Conservation (phyloP, 371 early-diverging fungal genomes). For the Blakeslea trispora region DNA sequence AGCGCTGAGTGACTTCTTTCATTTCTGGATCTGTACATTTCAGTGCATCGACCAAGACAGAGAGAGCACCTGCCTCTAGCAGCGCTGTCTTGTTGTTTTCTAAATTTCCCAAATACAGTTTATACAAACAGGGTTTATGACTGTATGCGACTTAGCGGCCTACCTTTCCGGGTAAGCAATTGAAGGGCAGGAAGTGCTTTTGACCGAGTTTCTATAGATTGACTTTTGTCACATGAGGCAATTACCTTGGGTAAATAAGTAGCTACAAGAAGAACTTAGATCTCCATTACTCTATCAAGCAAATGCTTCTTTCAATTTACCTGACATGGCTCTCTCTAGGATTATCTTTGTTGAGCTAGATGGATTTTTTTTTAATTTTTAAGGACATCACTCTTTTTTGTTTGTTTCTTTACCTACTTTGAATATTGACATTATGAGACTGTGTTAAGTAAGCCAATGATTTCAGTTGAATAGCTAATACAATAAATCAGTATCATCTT, state of each 20-base stretch:
- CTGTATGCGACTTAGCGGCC: too few relatives aligned
- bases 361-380: too few relatives aligned
- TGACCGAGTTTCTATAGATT: slow-evolving; percentile 52
- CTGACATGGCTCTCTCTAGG: slow-evolving; percentile 69
- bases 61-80: slow-evolving; percentile 60
- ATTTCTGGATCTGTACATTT: slow-evolving; percentile 50
- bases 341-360: slow-evolving; percentile 67
- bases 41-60: slow-evolving; percentile 65
- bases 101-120: too few relatives aligned
- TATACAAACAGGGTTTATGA: too few relatives aligned
- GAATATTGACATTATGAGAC: slow-evolving; percentile 65
- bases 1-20: slow-evolving; percentile 62
- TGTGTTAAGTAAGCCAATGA: slow-evolving; percentile 64
- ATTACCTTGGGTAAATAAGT: slow-evolving; percentile 54
- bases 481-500: slow-evolving; percentile 1
- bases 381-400: too few relatives aligned
- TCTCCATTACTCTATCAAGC: too few relatives aligned
- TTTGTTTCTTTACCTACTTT: slow-evolving; percentile 64
- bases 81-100: slow-evolving; percentile 62
- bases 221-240: slow-evolving; percentile 43
- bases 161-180: slow-evolving; percentile 70
- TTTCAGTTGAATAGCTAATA: slow-evolving; percentile 52
- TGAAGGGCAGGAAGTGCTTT: slow-evolving; percentile 71
- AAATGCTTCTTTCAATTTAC: slow-evolving; percentile 22
- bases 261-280: slow-evolving; percentile 18